Evolutionary conservation across 2,329 filamentous ascomycete species (phyloP), one percentile per base, ranked within the genome.

Genomic region (Hypoxylon sp.): DNA sequence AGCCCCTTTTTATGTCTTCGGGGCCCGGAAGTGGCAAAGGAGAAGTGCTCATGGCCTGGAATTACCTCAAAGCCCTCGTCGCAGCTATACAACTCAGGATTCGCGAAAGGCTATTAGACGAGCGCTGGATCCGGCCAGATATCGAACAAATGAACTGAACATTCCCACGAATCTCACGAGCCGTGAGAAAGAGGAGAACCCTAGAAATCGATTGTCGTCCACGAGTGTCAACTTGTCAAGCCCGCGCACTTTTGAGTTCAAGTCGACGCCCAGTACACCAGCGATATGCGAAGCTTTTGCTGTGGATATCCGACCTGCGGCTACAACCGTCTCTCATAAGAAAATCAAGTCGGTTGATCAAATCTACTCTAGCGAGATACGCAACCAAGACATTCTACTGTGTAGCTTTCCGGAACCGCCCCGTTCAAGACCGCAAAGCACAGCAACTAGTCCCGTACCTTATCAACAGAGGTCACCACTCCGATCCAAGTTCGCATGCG

Each of bases 1-100:
- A 1, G 80, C 83, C 1, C 83, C 83, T 1, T 86, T 85, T 67
- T 84, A 83, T 67, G 80, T 86, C 31, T 86, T 86, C 69, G 84
- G 83, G 1, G 77, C 79, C 29, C 74, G 64, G 29, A 63, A 55
- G 53, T 60, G 50, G 51, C 44, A 54, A 13, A 67, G 24, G 19
- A 66, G 51, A 29, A 31, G 53, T 31, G 35, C 13, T 10, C 37
- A n/a, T 13, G 54, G 55, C 44, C 59, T 54, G 7, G 61, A 64
- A 2, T n/a, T 58, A 35, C 21, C 57, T 59, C 35, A 50, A 44
- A 56, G 17, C 29, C 47, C 65, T 29, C 47, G 29, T 32, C 24
- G 61, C 27, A 65, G 65, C 8, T 15, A 57, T 27, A 44, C 50
- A 3, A 61, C 52, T 6, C 53, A 54, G 8, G 47, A 70, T 39